These are phyloP conservation scores for Haplosporangium gracile DNA, from an alignment of 192 early-diverging fungal genomes.

Conservation along the genomic window DNA sequence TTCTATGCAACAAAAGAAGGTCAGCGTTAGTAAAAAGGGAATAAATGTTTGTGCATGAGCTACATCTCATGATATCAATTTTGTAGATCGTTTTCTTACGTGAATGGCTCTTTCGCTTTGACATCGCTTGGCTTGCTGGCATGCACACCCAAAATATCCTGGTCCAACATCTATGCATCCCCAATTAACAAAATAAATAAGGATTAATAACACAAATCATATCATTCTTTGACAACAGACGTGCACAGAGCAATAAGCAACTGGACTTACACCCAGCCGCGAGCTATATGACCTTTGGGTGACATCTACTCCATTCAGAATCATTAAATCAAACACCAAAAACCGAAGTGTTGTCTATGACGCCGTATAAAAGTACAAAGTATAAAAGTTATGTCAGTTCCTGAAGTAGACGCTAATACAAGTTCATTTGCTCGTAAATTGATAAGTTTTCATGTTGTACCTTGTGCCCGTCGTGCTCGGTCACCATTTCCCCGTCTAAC, in stretches of 20 bases:
- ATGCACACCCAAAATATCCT: constrained; percentile 70
- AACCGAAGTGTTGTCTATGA: constrained; percentile 63
- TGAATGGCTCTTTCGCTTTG: constrained; percentile 68
- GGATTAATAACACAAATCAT: neutral
- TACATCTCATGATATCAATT: neutral
- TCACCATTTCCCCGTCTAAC: constrained; percentile 83
- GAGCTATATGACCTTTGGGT: constrained; percentile 72
- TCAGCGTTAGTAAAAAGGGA: neutral
- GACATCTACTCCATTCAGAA: constrained; percentile 68
- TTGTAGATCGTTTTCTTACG: constrained; percentile 51
- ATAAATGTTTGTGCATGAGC: neutral
- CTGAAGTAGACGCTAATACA: neutral
- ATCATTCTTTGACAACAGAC: too few relatives aligned
- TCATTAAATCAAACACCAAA: constrained; percentile 75
- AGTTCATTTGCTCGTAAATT: neutral
- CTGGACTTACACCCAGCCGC: constrained; percentile 71
- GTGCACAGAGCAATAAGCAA: neutral
- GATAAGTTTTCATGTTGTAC: constrained; percentile 25
- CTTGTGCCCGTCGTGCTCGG: constrained; percentile 68
- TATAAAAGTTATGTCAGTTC: neutral
- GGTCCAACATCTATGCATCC: constrained; percentile 68
- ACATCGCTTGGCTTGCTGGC: constrained; percentile 53
- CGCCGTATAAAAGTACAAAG: neutral
- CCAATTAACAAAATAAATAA: neutral
- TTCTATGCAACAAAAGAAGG: constrained; percentile 38